Evolutionary conservation across 805 yeast species (phyloP).

Genomic region (Yamadazyma phyllophila): DNA sequence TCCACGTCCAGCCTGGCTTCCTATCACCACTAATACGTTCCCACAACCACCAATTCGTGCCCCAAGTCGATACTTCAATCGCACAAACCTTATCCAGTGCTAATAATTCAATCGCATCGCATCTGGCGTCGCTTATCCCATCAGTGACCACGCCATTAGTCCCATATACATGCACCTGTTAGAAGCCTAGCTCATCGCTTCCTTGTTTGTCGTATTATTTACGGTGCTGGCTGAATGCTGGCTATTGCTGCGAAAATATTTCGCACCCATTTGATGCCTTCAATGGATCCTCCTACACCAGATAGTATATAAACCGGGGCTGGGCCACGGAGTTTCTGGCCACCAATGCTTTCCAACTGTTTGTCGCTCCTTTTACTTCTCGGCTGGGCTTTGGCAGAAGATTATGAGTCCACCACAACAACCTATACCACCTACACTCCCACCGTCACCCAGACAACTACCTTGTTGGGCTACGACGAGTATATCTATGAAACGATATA

Average conservation of each 20-base stretch:
- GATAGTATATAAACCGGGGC: neutral
- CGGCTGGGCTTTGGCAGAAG: slow-evolving; percentile 11
- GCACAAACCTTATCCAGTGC: neutral
- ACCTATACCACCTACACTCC: slow-evolving; percentile 27
- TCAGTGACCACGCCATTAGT: neutral
- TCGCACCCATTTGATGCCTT: slow-evolving; percentile 9
- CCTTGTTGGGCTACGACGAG: slow-evolving; percentile 22
- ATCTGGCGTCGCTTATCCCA: neutral
- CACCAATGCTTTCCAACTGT: slow-evolving; percentile 12
- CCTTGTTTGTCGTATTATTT: neutral
- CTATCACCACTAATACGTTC: no score
- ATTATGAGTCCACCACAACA: slow-evolving; percentile 15
- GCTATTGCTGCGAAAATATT: slow-evolving; percentile 6
- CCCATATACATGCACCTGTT: neutral
- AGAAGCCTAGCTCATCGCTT: neutral
- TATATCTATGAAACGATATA: slow-evolving; percentile 27
- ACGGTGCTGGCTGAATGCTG: slow-evolving; percentile 1
- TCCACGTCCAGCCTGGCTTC: no score
- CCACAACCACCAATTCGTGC: no score
- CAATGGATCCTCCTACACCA: no score
- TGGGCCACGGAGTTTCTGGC: neutral
- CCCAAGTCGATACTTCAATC: neutral
- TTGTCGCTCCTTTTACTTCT: slow-evolving; percentile 16
- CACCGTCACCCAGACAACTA: slow-evolving; percentile 30
- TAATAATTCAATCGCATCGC: no score